A percentile compares a stretch with the other conserved stretches of the same genome.
These are phyloP conservation scores for Sclerotinia nivalis DNA, from an alignment of 2,329 filamentous ascomycete species.

Conservation along the genomic window DNA sequence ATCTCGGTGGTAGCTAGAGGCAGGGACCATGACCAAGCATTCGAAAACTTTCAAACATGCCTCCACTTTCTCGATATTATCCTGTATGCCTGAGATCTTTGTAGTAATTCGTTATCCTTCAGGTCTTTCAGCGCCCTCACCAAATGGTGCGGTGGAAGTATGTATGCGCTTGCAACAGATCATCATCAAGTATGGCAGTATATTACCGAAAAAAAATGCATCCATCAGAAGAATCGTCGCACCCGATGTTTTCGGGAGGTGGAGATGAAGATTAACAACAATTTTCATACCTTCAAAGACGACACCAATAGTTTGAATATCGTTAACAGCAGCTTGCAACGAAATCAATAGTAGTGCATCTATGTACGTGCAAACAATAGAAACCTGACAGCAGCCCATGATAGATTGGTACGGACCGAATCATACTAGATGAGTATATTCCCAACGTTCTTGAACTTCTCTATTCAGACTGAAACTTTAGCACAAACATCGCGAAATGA, in stretches of 20 bases:
- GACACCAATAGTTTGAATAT: conserved; percentile 16
- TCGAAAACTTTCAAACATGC: background rate
- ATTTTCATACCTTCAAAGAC: conserved; percentile 26
- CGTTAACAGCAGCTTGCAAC: background rate
- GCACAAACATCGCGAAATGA: conserved; percentile 25
- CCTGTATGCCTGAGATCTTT: background rate
- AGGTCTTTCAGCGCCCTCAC: conserved; percentile 8
- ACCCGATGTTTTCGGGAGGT: conserved; percentile 10
- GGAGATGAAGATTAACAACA: conserved; percentile 25
- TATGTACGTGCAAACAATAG: conserved; percentile 25
- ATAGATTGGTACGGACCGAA: conserved; percentile 26
- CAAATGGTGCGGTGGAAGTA: conserved; percentile 20
- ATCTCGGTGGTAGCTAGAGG: background rate
- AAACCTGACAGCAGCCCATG: conserved; percentile 28
- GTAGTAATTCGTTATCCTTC: conserved; percentile 17
- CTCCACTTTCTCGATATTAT: background rate
- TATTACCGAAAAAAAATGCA: conserved; percentile 23
- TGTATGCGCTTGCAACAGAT: conserved; percentile 16
- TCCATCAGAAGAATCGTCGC: background rate
- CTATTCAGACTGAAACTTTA: conserved; percentile 26
- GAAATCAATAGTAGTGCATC: background rate
- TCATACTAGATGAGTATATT: conserved; percentile 27
- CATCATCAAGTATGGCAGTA: conserved; percentile 23
- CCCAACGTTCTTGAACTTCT: conserved; percentile 26
- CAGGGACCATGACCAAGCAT: background rate